Percentiles rank a stretch among this genome's conserved stretches.
Evolutionary conservation across 176 grass and related monocot genomes (phyloP).

Genomic region (Musa beccarii): DNA sequence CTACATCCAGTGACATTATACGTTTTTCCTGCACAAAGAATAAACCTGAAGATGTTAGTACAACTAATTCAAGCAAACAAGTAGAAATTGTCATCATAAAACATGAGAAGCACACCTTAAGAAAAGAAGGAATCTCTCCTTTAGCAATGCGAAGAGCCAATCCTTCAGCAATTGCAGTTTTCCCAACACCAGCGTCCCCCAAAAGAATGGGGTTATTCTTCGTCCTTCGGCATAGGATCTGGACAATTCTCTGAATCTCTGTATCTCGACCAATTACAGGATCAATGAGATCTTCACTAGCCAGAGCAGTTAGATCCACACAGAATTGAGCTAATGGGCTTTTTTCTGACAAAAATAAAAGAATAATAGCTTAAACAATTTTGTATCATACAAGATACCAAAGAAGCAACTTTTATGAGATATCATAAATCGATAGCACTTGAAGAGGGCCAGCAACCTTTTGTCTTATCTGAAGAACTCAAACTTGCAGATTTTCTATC

Average conservation of each 20-base stretch:
- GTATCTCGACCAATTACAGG: conserved; percentile 42
- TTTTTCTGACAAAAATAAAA: conserved; percentile 50
- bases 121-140: conserved; percentile 41
- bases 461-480: conserved; percentile 54
- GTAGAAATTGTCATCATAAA: neutral
- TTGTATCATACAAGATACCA: conserved; percentile 1
- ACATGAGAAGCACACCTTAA: conserved; percentile 44
- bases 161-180: conserved; percentile 50
- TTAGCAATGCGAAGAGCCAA: conserved; percentile 29
- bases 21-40: conserved; percentile 56
- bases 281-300: conserved; percentile 35
- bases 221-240: conserved; percentile 42
- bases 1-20: conserved; percentile 86
- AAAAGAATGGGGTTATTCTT: conserved; percentile 51
- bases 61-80: neutral
- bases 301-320: conserved; percentile 74
- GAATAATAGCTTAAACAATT: neutral
- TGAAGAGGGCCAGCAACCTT: conserved; percentile 36
- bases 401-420: neutral
- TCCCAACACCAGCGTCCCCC: conserved; percentile 40
- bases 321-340: conserved; percentile 78
- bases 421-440: neutral
- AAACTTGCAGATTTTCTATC: conserved; percentile 40
- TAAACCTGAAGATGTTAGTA: conserved; percentile 10
- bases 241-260: conserved; percentile 31